Evolutionary conservation across 2,329 filamentous ascomycete species (phyloP).

Genomic region (Beauveria rudraprayagi): DNA sequence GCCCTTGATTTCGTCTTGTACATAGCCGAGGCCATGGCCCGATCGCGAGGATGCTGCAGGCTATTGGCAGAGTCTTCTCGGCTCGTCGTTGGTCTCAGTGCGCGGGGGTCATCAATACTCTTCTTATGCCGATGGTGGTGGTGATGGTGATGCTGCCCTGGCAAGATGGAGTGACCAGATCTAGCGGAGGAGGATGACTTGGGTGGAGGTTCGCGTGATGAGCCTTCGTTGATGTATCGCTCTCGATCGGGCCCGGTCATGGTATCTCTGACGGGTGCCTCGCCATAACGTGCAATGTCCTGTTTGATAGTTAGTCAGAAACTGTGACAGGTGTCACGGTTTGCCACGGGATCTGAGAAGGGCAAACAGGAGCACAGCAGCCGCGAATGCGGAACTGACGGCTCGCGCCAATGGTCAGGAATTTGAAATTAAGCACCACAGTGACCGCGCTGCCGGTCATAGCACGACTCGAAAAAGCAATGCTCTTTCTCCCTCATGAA

Average conservation of each 20-base stretch:
- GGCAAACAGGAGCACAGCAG: neutral
- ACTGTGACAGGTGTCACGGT: slow-evolving; percentile 7
- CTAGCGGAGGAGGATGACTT: slow-evolving; percentile 58
- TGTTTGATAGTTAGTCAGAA: slow-evolving; percentile 25
- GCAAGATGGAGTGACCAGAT: slow-evolving; percentile 39
- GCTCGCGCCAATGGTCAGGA: slow-evolving; percentile 6
- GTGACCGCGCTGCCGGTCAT: neutral
- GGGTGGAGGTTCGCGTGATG: slow-evolving; percentile 39
- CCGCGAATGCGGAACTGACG: neutral
- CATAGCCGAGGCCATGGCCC: slow-evolving; percentile 37
- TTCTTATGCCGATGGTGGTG: slow-evolving; percentile 52
- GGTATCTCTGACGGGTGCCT: slow-evolving; percentile 65
- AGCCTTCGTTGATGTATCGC: slow-evolving; percentile 49
- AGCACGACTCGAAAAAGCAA: slow-evolving; percentile 16
- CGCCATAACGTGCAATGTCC: slow-evolving; percentile 70
- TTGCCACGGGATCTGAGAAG: neutral
- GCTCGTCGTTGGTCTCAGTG: slow-evolving; percentile 63
- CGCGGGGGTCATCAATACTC: slow-evolving; percentile 57
- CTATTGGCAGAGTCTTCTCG: slow-evolving; percentile 62
- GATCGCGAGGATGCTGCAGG: slow-evolving; percentile 42
- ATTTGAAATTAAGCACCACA: neutral
- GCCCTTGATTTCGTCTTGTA: slow-evolving; percentile 50
- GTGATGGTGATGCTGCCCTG: slow-evolving; percentile 45
- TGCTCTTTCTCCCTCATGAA: neutral
- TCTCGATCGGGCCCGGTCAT: slow-evolving; percentile 63